These are phyloP conservation scores for Lachnellula willkommii DNA, from an alignment of 2,329 filamentous ascomycete species.

Conservation along the genomic window DNA sequence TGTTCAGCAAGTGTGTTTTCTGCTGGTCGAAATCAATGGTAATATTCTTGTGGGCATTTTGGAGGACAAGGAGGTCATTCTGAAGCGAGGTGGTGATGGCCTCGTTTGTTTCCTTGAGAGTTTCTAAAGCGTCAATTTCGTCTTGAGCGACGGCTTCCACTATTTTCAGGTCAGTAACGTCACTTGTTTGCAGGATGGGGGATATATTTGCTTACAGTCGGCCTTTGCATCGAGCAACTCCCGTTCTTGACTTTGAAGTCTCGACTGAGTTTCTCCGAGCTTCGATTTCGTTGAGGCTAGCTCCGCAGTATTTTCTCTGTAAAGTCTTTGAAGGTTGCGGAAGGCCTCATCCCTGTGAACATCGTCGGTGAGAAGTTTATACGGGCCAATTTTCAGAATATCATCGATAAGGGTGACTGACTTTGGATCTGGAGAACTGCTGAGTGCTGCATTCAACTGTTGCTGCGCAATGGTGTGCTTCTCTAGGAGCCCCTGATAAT, in stretches of 20 bases:
- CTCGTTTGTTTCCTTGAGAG: slow-evolving; percentile 55
- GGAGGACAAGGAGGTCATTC: slow-evolving; percentile 51
- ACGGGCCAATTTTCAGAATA: slow-evolving; percentile 28
- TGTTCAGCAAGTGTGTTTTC: slow-evolving; percentile 55
- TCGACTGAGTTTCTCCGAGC: slow-evolving; percentile 39
- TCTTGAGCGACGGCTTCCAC: slow-evolving; percentile 51
- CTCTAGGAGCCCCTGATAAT: slow-evolving; percentile 53
- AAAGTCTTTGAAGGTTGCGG: slow-evolving; percentile 45
- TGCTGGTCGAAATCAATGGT: slow-evolving; percentile 50
- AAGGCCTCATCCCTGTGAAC: slow-evolving; percentile 50
- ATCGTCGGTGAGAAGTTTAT: slow-evolving; percentile 40
- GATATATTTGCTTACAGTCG: slow-evolving; percentile 40
- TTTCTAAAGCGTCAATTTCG: slow-evolving; percentile 49
- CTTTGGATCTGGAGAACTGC: slow-evolving; percentile 49
- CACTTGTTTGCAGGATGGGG: background rate
- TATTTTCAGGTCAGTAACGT: slow-evolving; percentile 27
- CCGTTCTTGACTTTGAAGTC: slow-evolving; percentile 49
- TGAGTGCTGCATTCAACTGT: slow-evolving; percentile 51
- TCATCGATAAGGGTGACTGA: slow-evolving; percentile 42
- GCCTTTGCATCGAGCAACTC: slow-evolving; percentile 48
- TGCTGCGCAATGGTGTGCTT: slow-evolving; percentile 52
- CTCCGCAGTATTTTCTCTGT: slow-evolving; percentile 42
- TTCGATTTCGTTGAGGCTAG: slow-evolving; percentile 43
- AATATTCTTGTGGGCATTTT: slow-evolving; percentile 45
- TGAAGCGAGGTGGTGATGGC: slow-evolving; percentile 54